Percentiles rank a stretch among this genome's conserved stretches.
Evolutionary conservation across 2,329 filamentous ascomycete genomes (phyloP).

Genomic region (Penicillium sp.): DNA sequence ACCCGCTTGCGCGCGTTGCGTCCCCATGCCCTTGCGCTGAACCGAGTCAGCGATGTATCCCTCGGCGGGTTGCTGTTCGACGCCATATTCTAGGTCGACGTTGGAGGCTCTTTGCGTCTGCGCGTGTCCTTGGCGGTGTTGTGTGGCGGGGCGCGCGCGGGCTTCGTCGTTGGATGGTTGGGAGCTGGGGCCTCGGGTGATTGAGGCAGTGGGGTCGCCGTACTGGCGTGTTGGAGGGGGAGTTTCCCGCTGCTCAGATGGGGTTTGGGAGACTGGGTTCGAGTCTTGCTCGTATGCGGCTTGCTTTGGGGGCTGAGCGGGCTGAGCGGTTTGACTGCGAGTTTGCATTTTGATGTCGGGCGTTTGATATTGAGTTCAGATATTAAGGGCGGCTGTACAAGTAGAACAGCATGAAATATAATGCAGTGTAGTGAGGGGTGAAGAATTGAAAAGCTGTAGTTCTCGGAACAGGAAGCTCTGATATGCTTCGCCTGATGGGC

Average conservation of each 20-base stretch:
- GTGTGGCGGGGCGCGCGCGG: constrained; percentile 20
- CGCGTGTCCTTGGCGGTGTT: constrained; percentile 18
- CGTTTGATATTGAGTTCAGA: not conserved
- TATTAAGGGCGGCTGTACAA: not conserved
- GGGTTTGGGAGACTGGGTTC: constrained; percentile 37
- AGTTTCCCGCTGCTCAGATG: constrained; percentile 26
- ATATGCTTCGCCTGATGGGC: constrained; percentile 12
- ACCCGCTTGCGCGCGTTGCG: constrained; percentile 32
- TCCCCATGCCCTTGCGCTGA: constrained; percentile 24
- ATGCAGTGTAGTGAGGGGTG: not conserved
- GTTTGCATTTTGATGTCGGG: constrained; percentile 22
- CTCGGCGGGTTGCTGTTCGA: constrained; percentile 39
- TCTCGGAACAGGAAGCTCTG: not conserved
- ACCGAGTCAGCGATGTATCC: constrained; percentile 38
- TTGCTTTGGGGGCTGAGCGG: constrained; percentile 38
- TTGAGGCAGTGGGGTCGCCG: constrained; percentile 27
- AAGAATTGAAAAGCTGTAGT: not conserved
- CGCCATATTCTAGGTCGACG: constrained; percentile 38
- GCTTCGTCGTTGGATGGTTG: constrained; percentile 31
- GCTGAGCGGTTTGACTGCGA: constrained; percentile 15
- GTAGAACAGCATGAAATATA: not conserved
- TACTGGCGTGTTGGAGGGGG: constrained; percentile 14
- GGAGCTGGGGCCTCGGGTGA: constrained; percentile 30
- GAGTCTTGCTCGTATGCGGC: constrained; percentile 33
- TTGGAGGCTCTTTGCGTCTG: constrained; percentile 22